These are phyloP conservation scores for Botrytis fragariae DNA, from an alignment of 2,329 filamentous ascomycete genomes.

Conservation along the genomic window DNA sequence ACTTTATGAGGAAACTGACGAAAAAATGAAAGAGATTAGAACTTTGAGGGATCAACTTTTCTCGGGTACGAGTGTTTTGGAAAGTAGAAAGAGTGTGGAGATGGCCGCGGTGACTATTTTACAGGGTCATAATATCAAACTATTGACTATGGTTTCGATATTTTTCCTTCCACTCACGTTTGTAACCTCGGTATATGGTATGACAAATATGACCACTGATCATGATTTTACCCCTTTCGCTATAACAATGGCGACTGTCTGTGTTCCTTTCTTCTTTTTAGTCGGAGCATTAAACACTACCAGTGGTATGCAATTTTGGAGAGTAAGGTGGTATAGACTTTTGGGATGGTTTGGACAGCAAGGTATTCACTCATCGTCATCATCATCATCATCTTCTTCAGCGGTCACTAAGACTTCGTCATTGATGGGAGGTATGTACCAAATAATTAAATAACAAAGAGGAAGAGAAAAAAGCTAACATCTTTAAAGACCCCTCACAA, in stretches of 20 bases:
- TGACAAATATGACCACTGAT: conserved; percentile 46
- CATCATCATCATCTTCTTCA: neutral
- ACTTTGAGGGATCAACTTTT: conserved; percentile 61
- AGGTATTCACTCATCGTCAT: neutral
- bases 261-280: conserved; percentile 50
- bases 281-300: conserved; percentile 47
- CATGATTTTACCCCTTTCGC: conserved; percentile 47
- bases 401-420: neutral
- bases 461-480: neutral
- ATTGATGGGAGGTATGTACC: conserved; percentile 2
- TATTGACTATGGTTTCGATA: conserved; percentile 52
- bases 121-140: conserved; percentile 61
- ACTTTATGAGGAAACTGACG: conserved; percentile 45
- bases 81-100: conserved; percentile 59
- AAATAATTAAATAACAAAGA: too few species aligned
- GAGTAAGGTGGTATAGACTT: conserved; percentile 27
- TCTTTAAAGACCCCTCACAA: neutral
- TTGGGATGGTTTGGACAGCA: conserved; percentile 14
- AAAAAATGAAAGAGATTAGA: conserved; percentile 51
- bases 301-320: conserved; percentile 35
- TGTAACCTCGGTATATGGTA: conserved; percentile 58
- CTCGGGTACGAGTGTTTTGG: conserved; percentile 60
- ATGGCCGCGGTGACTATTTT: conserved; percentile 49
- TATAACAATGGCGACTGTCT: conserved; percentile 40
- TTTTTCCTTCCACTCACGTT: conserved; percentile 62